Evolutionary conservation across 2,329 filamentous ascomycete genomes (phyloP).

Genomic region (Colletotrichum sp.): DNA sequence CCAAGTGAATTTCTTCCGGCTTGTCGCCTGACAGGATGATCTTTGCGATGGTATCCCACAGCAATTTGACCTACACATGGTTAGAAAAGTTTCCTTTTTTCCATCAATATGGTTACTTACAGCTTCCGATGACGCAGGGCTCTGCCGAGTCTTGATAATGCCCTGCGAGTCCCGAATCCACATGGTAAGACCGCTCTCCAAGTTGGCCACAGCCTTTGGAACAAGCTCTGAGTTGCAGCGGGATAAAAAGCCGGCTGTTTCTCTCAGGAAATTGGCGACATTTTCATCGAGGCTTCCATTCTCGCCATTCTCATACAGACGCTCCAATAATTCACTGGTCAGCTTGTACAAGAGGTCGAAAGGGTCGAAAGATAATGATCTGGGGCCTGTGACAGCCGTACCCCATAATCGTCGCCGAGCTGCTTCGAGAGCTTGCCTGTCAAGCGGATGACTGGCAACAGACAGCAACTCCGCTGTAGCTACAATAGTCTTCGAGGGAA

Average conservation of each 20-base stretch:
- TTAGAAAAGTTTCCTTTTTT: constrained; percentile 25
- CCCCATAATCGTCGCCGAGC: constrained; percentile 72
- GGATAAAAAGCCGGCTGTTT: constrained; percentile 56
- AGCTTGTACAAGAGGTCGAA: constrained; percentile 71
- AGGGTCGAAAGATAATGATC: constrained; percentile 57
- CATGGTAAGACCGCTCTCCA: constrained; percentile 64
- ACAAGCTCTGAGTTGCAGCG: constrained; percentile 55
- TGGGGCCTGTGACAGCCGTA: constrained; percentile 43
- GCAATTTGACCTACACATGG: constrained; percentile 42
- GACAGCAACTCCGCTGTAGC: constrained; percentile 48
- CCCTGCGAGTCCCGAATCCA: constrained; percentile 67
- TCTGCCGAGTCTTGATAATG: constrained; percentile 44
- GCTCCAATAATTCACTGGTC: constrained; percentile 54
- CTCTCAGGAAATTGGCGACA: constrained; percentile 54
- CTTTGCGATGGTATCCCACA: constrained; percentile 56
- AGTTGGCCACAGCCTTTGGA: constrained; percentile 57
- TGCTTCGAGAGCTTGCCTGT: constrained; percentile 67
- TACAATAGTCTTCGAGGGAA: constrained; percentile 32
- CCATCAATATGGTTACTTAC: constrained; percentile 42
- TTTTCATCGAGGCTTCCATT: constrained; percentile 39
- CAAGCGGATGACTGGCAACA: constrained; percentile 58
- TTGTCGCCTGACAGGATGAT: constrained; percentile 38
- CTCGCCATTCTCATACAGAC: constrained; percentile 55
- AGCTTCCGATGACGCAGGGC: constrained; percentile 42
- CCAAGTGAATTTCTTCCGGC: constrained; percentile 49